These are phyloP conservation scores for Candida coleopterorum DNA, from an alignment of 805 yeast genomes.

Conservation along the genomic window DNA sequence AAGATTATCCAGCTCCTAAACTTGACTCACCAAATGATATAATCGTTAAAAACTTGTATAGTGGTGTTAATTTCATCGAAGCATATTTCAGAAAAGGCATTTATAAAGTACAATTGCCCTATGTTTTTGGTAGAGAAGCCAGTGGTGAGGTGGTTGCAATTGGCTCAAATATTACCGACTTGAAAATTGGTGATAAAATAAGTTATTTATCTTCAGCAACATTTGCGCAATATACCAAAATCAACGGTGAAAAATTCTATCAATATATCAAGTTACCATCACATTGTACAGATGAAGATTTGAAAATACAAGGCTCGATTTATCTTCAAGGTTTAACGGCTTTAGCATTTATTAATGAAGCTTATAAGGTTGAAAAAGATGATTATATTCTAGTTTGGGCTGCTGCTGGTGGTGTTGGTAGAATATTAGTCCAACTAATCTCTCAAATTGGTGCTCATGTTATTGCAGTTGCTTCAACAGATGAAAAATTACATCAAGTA, in stretches of 20 bases:
- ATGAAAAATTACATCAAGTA: constrained; percentile 64
- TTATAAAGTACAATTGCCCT: constrained; percentile 60
- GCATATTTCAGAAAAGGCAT: constrained; percentile 76
- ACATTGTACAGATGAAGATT: constrained; percentile 41
- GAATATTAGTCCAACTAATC: constrained; percentile 61
- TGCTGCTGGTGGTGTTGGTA: constrained; percentile 95
- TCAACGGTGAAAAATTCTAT: constrained; percentile 17
- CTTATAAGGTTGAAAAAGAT: constrained; percentile 61
- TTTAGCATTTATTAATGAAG: constrained; percentile 59
- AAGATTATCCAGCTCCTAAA: constrained; percentile 54
- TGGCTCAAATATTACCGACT: constrained; percentile 54
- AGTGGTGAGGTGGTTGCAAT: constrained; percentile 63
- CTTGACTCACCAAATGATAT: constrained; percentile 49
- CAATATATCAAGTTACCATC: constrained; percentile 43
- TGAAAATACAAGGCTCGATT: constrained; percentile 56
- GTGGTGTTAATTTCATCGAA: constrained; percentile 84
- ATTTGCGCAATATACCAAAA: constrained; percentile 71
- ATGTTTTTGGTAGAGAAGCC: constrained; percentile 69
- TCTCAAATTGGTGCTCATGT: constrained; percentile 65
- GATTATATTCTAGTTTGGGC: constrained; percentile 81
- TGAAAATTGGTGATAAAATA: constrained; percentile 66
- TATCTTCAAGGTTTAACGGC: constrained; percentile 78
- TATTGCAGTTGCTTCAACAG: constrained; percentile 80
- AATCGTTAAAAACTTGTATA: constrained; percentile 64
- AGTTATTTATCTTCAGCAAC: constrained; percentile 49